phyloP scores from a whole-genome alignment of 306 rosid species.

The Phaseolus lunatus region DNA sequence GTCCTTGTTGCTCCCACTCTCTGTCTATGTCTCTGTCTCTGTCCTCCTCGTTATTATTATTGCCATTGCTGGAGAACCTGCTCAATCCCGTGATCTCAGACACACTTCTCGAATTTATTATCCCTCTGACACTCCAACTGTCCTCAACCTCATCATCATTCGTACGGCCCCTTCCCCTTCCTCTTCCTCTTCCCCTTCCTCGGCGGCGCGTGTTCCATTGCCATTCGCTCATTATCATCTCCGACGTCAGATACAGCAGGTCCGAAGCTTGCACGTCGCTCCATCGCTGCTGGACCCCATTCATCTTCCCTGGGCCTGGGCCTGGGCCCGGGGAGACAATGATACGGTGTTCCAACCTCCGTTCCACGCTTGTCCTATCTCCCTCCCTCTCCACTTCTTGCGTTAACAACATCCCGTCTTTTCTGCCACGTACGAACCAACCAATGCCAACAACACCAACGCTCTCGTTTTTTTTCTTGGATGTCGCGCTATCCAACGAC shows the following conservation, averaged over 20 bases:
- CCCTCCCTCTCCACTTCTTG: background rate
- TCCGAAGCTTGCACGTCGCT: conserved; percentile 82
- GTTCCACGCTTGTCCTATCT: conserved; percentile 40
- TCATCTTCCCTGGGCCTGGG: background rate
- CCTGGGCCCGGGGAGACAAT: conserved; percentile 60
- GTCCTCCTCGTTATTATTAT: background rate
- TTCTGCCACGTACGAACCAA: conserved; percentile 63
- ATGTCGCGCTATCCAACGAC: conserved; percentile 64
- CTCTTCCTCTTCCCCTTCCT: background rate
- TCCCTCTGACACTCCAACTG: conserved; percentile 52
- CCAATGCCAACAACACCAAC: conserved; percentile 43
- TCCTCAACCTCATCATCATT: conserved; percentile 38
- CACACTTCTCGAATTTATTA: conserved; percentile 71
- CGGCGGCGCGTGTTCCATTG: conserved; percentile 26
- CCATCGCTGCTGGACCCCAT: conserved; percentile 62
- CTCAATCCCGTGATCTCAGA: conserved; percentile 84
- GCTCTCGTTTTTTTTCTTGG: conserved; percentile 37
- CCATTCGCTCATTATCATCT: conserved; percentile 63
- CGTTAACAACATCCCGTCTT: conserved; percentile 66
- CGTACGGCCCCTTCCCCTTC: background rate
- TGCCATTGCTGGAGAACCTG: conserved; percentile 50
- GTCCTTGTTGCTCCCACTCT: background rate
- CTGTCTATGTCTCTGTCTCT: no score
- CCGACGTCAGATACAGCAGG: conserved; percentile 73
- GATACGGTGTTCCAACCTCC: conserved; percentile 77